Percentiles rank a stretch among this genome's conserved stretches.
phyloP scores from a whole-genome alignment of 352 stramenopile genomes.

The Globisporangium abappressorium region DNA sequence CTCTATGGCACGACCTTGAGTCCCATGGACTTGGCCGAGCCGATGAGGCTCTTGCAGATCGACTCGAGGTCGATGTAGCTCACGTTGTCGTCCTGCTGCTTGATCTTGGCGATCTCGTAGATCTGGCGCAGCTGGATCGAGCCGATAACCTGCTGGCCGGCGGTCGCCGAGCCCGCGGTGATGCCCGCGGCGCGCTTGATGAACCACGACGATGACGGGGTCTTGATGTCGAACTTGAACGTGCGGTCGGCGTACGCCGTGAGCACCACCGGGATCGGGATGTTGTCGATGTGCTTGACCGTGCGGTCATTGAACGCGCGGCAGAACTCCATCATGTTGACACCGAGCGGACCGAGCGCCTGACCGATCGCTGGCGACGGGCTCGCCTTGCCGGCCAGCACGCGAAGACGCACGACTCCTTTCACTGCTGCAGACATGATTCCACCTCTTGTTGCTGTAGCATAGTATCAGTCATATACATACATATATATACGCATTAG shows the following conservation, averaged over 20 bases:
- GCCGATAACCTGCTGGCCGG: constrained; percentile 76
- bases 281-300: constrained; percentile 88
- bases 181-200: constrained; percentile 91
- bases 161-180: constrained; percentile 61
- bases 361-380: constrained; percentile 88
- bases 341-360: constrained; percentile 94
- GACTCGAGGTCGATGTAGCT: constrained; percentile 90
- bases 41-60: constrained; percentile 92
- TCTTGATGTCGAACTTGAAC: constrained; percentile 96
- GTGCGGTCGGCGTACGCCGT: constrained; percentile 93
- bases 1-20: constrained; percentile 75
- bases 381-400: constrained; percentile 81
- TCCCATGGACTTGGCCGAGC: constrained; percentile 91
- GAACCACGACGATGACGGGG: constrained; percentile 93
- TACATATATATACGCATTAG: neutral
- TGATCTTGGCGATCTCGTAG: constrained; percentile 98
- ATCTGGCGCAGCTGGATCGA: constrained; percentile 93
- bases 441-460: constrained; percentile 7
- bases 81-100: constrained; percentile 93
- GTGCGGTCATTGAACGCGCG: constrained; percentile 98
- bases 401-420: constrained; percentile 82
- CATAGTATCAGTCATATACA: neutral
- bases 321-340: constrained; percentile 99
- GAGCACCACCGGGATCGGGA: constrained; percentile 91
- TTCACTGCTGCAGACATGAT: constrained; percentile 44